These are phyloP conservation scores for Acacia confusa DNA, from an alignment of 306 rosid genomes.

Conservation along the genomic window DNA sequence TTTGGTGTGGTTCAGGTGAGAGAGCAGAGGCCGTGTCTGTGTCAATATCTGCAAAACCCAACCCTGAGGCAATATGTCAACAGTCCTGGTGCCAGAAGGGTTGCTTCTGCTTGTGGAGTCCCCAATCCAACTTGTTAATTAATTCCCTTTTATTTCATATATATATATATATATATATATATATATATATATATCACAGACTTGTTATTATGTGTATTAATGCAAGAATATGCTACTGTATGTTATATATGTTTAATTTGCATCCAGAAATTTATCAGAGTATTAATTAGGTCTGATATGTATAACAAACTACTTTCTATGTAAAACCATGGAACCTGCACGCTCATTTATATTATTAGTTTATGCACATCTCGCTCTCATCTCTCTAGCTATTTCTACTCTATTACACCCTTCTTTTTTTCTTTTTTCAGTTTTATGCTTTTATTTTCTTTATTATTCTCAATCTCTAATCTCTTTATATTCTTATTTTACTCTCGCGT, in stretches of 20 bases:
- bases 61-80: slow-evolving; percentile 35
- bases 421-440: neutral
- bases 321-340: neutral
- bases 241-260: no score
- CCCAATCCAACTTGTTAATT: slow-evolving; percentile 47
- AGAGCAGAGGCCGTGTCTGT: slow-evolving; percentile 61
- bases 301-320: no score
- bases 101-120: slow-evolving; percentile 48
- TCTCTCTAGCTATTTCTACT: no score
- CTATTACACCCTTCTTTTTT: neutral
- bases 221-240: neutral
- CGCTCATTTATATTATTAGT: no score
- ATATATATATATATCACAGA: neutral
- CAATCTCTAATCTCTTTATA: no score
- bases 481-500: no score
- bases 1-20: slow-evolving; percentile 7
- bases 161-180: neutral
- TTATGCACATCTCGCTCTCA: no score
- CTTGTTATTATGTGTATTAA: neutral
- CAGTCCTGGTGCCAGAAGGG: slow-evolving; percentile 49
- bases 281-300: neutral
- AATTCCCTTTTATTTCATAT: neutral
- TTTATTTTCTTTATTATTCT: no score
- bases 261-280: neutral
- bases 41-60: slow-evolving; percentile 57